Percentiles rank a stretch among this genome's conserved stretches.
phyloP scores from a whole-genome alignment of 169 alveolate genomes.

The Plasmodium yoelii region DNA sequence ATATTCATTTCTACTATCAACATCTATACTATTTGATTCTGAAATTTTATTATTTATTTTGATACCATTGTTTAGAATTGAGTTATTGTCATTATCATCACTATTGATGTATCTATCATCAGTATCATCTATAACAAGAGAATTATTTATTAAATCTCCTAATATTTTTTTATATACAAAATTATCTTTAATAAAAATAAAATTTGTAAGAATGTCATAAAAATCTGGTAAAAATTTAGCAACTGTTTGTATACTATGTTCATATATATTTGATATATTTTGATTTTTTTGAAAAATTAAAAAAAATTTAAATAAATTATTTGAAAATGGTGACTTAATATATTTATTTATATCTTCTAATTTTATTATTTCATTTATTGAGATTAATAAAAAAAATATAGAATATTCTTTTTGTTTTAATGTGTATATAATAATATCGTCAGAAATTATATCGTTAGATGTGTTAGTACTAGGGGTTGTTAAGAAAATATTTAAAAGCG shows the following conservation, averaged over 20 bases:
- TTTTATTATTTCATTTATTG: constrained; percentile 14
- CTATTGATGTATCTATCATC: too few relatives aligned
- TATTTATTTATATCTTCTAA: constrained; percentile 22
- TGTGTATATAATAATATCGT: constrained; percentile 35
- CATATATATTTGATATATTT: not conserved
- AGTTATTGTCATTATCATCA: too few relatives aligned
- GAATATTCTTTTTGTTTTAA: constrained; percentile 61
- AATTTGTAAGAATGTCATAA: constrained; percentile 17
- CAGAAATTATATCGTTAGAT: not conserved
- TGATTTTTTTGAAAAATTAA: constrained; percentile 22
- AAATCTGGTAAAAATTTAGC: constrained; percentile 1
- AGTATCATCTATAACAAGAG: too few relatives aligned
- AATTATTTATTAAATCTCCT: not conserved
- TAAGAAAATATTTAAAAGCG: constrained; percentile 19
- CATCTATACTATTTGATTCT: not conserved
- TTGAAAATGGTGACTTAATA: constrained; percentile 13
- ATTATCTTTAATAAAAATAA: constrained; percentile 17
- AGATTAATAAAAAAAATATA: constrained; percentile 16
- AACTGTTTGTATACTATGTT: constrained; percentile 13
- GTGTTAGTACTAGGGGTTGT: constrained; percentile 5
- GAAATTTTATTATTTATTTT: not conserved
- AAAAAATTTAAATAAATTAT: constrained; percentile 44
- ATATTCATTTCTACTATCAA: not conserved
- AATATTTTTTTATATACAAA: constrained; percentile 37
- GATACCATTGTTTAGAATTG: too few relatives aligned